phyloP scores from a whole-genome alignment of 441 rosid genomes.

The Rhodomyrtus psidioides region DNA sequence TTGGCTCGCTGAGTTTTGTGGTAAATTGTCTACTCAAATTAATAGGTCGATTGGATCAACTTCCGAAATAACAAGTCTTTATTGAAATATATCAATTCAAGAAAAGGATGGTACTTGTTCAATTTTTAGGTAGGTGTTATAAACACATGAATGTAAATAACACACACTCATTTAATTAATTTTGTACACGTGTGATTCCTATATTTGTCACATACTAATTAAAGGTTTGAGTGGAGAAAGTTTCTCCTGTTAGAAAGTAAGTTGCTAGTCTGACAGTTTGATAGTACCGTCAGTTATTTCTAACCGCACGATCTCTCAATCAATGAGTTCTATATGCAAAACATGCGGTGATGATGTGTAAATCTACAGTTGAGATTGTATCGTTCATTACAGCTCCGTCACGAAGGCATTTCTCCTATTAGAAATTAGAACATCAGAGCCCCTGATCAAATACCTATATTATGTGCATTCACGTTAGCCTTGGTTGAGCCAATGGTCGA shows the following conservation, averaged over 20 bases:
- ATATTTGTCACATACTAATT: background rate
- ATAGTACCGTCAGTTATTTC: no score
- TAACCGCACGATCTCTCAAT: no score
- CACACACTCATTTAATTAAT: background rate
- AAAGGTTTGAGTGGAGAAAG: background rate
- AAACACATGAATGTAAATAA: no score
- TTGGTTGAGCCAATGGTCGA: background rate
- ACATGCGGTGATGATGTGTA: no score
- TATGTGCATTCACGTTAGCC: background rate
- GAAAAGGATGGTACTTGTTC: no score
- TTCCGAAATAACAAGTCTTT: background rate
- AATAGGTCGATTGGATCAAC: no score
- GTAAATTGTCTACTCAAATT: background rate
- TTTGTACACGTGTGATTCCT: background rate
- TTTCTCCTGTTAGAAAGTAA: background rate
- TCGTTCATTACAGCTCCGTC: no score
- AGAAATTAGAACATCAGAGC: background rate
- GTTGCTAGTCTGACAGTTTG: no score
- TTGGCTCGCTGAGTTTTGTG: fast-evolving
- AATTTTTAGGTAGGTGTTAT: no score
- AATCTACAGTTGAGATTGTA: no score
- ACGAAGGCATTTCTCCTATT: no score
- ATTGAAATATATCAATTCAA: background rate
- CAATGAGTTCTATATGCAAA: no score
- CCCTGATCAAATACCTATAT: background rate